Evolutionary conservation across 306 rosid species (phyloP).

Genomic region (Quercus wislizeni): DNA sequence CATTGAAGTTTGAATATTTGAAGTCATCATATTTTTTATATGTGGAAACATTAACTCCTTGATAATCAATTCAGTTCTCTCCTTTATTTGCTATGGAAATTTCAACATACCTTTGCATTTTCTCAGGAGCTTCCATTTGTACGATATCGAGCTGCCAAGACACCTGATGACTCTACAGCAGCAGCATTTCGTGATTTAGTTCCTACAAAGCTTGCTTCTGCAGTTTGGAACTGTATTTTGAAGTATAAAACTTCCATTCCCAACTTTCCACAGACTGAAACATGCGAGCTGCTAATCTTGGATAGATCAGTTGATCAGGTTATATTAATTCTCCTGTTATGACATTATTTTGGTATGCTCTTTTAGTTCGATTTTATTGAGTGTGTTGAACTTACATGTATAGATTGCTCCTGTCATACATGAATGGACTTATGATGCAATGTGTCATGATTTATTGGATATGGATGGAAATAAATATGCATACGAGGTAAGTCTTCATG

Average conservation of each 20-base stretch:
- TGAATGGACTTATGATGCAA: constrained; percentile 99
- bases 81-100: background rate
- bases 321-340: constrained; percentile 19
- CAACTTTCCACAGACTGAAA: constrained; percentile 75
- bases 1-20: background rate
- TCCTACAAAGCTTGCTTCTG: constrained; percentile 72
- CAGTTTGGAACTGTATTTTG: constrained; percentile 66
- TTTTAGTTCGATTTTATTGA: constrained; percentile 16
- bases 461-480: constrained; percentile 83
- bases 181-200: constrained; percentile 47
- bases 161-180: constrained; percentile 39
- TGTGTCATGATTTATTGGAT: constrained; percentile 82
- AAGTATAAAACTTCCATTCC: constrained; percentile 78
- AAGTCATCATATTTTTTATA: background rate
- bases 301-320: constrained; percentile 96
- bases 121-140: constrained; percentile 75
- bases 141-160: constrained; percentile 63
- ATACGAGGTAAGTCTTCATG: constrained; percentile 58
- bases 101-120: constrained; percentile 9
- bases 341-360: constrained; percentile 16
- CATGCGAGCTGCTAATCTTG: constrained; percentile 88
- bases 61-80: background rate
- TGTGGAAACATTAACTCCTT: background rate
- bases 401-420: constrained; percentile 97
- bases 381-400: constrained; percentile 17